Base-by-base conservation (phyloP, 495 filamentous ascomycete genomes). In the Lasiosphaeris hirsuta region DNA sequence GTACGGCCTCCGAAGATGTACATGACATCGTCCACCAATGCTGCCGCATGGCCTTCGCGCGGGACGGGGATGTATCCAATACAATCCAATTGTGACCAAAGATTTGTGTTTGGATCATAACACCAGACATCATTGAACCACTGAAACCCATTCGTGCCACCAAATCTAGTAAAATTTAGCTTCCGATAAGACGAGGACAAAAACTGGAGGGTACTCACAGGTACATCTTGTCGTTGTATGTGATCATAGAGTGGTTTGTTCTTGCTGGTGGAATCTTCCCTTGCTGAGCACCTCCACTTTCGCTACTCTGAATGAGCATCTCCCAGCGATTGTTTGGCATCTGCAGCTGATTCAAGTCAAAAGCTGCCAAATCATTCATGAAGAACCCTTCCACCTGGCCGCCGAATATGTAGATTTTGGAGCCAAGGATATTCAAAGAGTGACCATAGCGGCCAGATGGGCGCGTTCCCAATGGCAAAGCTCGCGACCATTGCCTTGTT, bases 71-170 rank as follows among this genome's bases (percentile, higher is more conserved):
- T 97, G 66, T 96, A 97, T 7, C 95, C 95, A 46, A 96, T 96
- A 69, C 94, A 99, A 62, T 97, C 93, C 40, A 95, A 79, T 63
- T 92, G 85, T 3, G 84, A 76, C 95, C 95, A 99, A 48, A 75
- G 69, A 63, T 96, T 94, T 30, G 81, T 76, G 54, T 86, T 80
- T 1, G 90, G 90, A 64, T 97, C 93, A 63, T 92, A 99, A 15
- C 83, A 86, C 95, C 95, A 99, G 18, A 99, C 95, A 65, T 99
- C 95, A 67, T 97, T 99, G 72, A 96, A 99, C 95, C 95, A 97
- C 56, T 86, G 81, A 17, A 89, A 79, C 41, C 93, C 92, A 63
- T 97, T 96, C 0, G 95, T 97, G 44, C 95, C 95, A 57, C 95
- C 95, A 69, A 99, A 99, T 43, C 91, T 96, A 52, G 18, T 18